These are phyloP conservation scores for Lactarius vividus DNA, from an alignment of 768 basidiomycete species.

Conservation along the genomic window DNA sequence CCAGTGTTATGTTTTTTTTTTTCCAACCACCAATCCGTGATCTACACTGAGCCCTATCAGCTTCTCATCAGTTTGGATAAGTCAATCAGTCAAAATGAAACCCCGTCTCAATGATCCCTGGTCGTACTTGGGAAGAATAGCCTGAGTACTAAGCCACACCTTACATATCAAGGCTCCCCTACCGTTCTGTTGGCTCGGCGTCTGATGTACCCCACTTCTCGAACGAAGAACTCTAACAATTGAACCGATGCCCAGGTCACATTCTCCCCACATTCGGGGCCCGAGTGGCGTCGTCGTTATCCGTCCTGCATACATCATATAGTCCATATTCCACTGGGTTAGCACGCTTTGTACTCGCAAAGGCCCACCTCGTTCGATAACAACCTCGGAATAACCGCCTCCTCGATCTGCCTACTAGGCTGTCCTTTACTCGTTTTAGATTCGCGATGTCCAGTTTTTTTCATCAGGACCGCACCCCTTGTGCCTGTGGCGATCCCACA, in stretches of 20 bases:
- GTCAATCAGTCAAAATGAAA: neutral
- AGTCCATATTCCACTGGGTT: neutral
- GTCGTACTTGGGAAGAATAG: too few relatives aligned
- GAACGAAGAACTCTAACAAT: neutral
- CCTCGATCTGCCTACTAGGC: neutral
- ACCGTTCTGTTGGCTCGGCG: neutral
- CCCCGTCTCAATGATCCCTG: too few relatives aligned
- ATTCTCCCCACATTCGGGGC: too few relatives aligned
- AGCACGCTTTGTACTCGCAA: too few relatives aligned
- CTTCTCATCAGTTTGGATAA: neutral
- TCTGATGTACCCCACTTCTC: neutral
- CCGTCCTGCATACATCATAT: too few relatives aligned
- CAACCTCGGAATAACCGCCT: neutral
- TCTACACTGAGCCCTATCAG: neutral
- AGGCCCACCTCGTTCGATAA: neutral
- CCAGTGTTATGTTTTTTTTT: too few relatives aligned
- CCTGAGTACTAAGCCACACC: too few relatives aligned
- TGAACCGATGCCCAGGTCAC: neutral
- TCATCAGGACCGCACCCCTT: neutral
- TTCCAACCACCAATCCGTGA: too few relatives aligned
- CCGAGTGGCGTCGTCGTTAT: too few relatives aligned
- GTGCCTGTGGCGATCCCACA: neutral
- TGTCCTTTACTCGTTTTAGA: neutral
- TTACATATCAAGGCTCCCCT: too few relatives aligned
- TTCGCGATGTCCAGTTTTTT: neutral